Base-by-base conservation (phyloP, 768 basidiomycete species). In the Trametes elegans region DNA sequence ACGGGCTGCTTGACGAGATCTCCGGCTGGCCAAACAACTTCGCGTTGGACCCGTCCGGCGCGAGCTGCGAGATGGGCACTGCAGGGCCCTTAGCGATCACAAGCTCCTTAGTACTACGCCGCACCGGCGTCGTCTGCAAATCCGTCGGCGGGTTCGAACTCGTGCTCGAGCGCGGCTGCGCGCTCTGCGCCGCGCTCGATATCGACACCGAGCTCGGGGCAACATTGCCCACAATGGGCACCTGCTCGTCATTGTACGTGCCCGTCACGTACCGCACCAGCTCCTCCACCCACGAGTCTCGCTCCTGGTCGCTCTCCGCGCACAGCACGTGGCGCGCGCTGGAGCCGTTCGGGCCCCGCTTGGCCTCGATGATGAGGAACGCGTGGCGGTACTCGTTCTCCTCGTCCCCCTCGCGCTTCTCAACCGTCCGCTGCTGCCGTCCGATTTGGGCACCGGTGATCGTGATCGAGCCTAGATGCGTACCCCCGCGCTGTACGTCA, bases 371-470 rank as follows among this genome's bases (percentile, higher is more conserved):
- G 64, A 99, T 91, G 58, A 99, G 83, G 73, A 99, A 98, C 1
- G 97, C 97, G 67, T 99, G 97, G 21, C 94, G 84, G 62, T 97
- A 97, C 61, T 96, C 90, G 66, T 92, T 91, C 63, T 97, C 93
- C 49, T 94, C 93, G 57, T 89, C 87, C 1, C 78, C 73, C 38
- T 77, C 74, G 7, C 81, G 65, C 57, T 74, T 68, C 59, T 73
- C 79, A 52, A 79, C 69, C 36, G 78, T 79, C 60, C 82, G 80
- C 66, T 97, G 92, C 65, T 98, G 97, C 27, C 96, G 85, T 9
- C 96, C 97, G 55, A 99, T 98, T 66, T 97, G 93, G 24, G 97
- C 95, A 38, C 87, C 87, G n/a, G 90, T 87, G 53, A 99, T 85
- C 42, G 74, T 69, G 61, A 99, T 98, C 13, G 93, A 90, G 42